Base-by-base conservation (phyloP, 2,329 filamentous ascomycete genomes). In the Talaromyces sp. region DNA sequence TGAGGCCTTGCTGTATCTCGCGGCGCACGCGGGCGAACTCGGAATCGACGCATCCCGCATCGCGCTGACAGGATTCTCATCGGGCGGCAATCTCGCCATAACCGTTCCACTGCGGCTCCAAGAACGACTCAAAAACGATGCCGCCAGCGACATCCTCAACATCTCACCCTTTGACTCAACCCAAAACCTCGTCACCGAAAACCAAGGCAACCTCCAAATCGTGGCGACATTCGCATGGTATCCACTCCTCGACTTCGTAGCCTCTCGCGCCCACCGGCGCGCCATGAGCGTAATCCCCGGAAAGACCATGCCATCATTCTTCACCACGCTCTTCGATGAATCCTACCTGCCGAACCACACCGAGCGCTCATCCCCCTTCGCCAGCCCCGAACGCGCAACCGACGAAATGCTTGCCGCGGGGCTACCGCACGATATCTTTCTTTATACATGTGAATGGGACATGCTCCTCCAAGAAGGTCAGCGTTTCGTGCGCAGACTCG, bases 391-490 rank as follows among this genome's bases (percentile, higher is more conserved):
- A 37, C 81, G 85, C 10, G 86, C 87, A 1, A 79, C 84, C 0
- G 80, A 83, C 22, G 74, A 80, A 33, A 81, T 86, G 70, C 80
- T 89, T n/a, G 71, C 74, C 33, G 80, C 81, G 24, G 80, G 80
- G 1, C 73, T 89, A 1, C 87, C 87, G 0, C 78, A 84, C n/a
- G 83, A 88, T 65, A 83, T 89, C 56, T 85, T 87, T 65, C 75
- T 89, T 69, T 86, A 85, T 71, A 84, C 86, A 50, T 89, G 87
- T 72, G 87, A 89, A 72, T 89, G 85, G 84, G 87, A 89, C 71
- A 89, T 89, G 86, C 77, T 89, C 14, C 78, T 88, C n/a, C 82
- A 83, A 14, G 87, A 89, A 72, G 87, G 85, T 6, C 76, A 81
- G 67, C 66, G 69, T 1, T 82, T 83, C 62, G 76, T 80, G 52